Conservation (phyloP, 306 rosid genomes). For the Quercus gilva region DNA sequence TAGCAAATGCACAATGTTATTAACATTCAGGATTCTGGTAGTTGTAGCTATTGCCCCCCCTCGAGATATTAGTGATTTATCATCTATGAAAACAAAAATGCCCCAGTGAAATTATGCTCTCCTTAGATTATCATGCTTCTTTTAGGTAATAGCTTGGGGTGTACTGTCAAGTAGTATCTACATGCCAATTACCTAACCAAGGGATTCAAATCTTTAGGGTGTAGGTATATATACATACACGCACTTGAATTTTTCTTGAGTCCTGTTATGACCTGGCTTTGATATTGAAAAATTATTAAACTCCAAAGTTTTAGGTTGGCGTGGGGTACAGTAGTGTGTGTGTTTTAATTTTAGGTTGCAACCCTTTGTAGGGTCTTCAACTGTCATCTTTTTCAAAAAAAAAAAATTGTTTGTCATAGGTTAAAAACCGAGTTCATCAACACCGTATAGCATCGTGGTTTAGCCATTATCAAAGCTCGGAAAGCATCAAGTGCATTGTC, state of each 20-base stretch:
- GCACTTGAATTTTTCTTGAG: not conserved
- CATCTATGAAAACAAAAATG: not conserved
- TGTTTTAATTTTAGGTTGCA: too few species aligned
- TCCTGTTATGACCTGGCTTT: not conserved
- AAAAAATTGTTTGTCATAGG: slow-evolving; percentile 35
- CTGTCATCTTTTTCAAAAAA: not conserved
- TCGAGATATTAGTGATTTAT: not conserved
- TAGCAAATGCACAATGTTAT: not conserved
- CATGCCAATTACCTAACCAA: too few species aligned
- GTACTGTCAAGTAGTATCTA: too few species aligned
- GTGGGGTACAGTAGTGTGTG: too few species aligned
- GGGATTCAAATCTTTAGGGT: not conserved
- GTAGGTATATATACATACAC: not conserved
- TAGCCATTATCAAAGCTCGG: too few species aligned
- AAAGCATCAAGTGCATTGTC: too few species aligned
- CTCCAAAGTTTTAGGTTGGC: too few species aligned
- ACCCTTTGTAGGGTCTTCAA: not conserved
- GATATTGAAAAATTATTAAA: too few species aligned
- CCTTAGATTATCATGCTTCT: not conserved
- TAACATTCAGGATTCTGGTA: not conserved
- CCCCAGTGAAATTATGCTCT: not conserved
- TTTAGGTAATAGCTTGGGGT: not conserved
- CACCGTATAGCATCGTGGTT: too few species aligned
- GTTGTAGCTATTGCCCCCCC: not conserved
- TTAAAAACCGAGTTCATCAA: slow-evolving; percentile 44